A percentile compares a stretch with the other conserved stretches of the same genome.
Evolutionary conservation across 805 yeast species (phyloP).

Genomic region (Ogataea nitratoaversa): DNA sequence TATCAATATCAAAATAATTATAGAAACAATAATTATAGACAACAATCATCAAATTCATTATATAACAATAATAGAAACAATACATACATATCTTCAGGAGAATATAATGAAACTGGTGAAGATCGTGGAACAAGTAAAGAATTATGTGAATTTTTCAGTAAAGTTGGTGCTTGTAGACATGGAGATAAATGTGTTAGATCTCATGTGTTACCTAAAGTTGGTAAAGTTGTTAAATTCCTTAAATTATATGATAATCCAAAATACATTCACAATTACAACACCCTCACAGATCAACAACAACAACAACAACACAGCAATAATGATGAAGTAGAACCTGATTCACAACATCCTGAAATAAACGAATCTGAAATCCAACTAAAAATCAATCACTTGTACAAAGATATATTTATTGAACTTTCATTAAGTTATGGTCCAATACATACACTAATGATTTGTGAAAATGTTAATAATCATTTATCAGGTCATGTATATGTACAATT

Average conservation of each 20-base stretch:
- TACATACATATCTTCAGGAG: too few species aligned
- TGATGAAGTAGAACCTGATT: not conserved
- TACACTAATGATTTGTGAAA: slow-evolving; percentile 73
- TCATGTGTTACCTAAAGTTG: slow-evolving; percentile 61
- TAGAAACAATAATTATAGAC: too few species aligned
- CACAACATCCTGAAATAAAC: slow-evolving; percentile 6
- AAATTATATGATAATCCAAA: slow-evolving; percentile 64
- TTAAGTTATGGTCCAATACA: slow-evolving; percentile 45
- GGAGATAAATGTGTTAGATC: slow-evolving; percentile 81
- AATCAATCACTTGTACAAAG: slow-evolving; percentile 65
- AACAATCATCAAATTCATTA: too few species aligned
- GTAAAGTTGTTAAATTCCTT: slow-evolving; percentile 61
- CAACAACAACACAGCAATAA: not conserved
- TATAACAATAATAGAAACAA: too few species aligned
- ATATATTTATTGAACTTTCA: slow-evolving; percentile 61
- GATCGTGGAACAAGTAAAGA: too few species aligned
- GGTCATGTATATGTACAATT: slow-evolving; percentile 83
- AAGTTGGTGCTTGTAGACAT: slow-evolving; percentile 91
- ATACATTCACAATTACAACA: slow-evolving; percentile 26
- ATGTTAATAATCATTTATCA: slow-evolving; percentile 72
- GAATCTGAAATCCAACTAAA: slow-evolving; percentile 37
- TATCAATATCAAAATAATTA: too few species aligned
- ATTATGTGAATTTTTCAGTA: slow-evolving; percentile 54
- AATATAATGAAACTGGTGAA: too few species aligned
- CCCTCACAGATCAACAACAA: not conserved